phyloP scores from a whole-genome alignment of 1,139 yeast genomes.

The Suhomyces coccinellae region DNA sequence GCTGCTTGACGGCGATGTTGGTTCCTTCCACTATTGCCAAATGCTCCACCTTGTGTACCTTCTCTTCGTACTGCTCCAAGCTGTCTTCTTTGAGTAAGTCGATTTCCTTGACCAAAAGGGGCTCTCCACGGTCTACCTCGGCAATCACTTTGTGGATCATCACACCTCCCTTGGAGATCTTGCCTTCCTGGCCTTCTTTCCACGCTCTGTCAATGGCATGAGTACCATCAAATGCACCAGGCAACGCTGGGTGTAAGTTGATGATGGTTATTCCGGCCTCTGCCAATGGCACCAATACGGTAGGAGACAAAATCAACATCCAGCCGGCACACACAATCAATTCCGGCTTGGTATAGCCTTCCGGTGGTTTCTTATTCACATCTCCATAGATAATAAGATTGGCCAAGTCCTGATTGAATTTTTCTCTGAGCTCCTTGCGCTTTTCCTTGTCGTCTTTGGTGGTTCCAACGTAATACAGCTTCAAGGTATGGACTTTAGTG shows the following conservation, averaged over 20 bases:
- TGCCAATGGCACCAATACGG: constrained; percentile 66
- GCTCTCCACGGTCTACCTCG: constrained; percentile 92
- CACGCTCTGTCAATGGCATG: constrained; percentile 96
- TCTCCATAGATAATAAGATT: constrained; percentile 55
- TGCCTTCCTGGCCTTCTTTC: constrained; percentile 88
- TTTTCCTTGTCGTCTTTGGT: constrained; percentile 61
- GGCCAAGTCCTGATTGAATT: constrained; percentile 79
- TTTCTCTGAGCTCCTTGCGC: constrained; percentile 61
- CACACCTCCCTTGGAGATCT: constrained; percentile 79
- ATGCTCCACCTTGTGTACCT: constrained; percentile 88
- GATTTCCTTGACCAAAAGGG: constrained; percentile 77
- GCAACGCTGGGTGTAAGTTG: constrained; percentile 94
- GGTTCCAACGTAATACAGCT: constrained; percentile 70
- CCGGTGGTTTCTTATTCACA: constrained; percentile 24
- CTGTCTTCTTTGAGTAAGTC: constrained; percentile 70
- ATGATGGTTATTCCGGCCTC: constrained; percentile 70
- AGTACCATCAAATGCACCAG: constrained; percentile 96
- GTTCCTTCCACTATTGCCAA: constrained; percentile 92
- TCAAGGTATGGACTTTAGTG: constrained; percentile 67
- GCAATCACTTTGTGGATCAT: constrained; percentile 96
- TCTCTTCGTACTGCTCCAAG: constrained; percentile 72
- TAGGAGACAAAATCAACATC: constrained; percentile 87
- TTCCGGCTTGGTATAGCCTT: constrained; percentile 58
- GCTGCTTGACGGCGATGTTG: constrained; percentile 51
- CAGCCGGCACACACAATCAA: constrained; percentile 97